These are phyloP conservation scores for Beta vulgaris DNA, from an alignment of 148 eudicot genomes.

Conservation along the genomic window DNA sequence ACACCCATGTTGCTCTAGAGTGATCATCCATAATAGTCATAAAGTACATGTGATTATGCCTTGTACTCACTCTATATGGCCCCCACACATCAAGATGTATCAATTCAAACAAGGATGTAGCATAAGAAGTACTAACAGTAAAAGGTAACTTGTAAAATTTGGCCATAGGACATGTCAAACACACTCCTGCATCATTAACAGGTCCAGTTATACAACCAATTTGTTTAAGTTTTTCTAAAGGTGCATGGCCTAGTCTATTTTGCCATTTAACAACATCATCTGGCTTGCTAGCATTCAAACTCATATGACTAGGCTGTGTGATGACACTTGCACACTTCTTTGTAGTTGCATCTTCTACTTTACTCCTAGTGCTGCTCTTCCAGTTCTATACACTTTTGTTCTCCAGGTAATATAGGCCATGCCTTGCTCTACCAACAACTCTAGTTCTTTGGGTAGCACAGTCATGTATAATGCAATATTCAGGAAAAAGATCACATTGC, in stretches of 20 bases:
- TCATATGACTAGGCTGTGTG: neutral
- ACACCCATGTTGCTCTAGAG: too few species aligned
- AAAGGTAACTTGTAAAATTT: too few species aligned
- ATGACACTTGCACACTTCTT: neutral
- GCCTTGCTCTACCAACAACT: neutral
- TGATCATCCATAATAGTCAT: too few species aligned
- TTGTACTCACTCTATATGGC: neutral
- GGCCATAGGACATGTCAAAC: neutral
- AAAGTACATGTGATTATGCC: neutral
- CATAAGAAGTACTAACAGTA: neutral
- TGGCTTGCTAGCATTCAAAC: neutral
- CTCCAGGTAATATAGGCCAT: neutral
- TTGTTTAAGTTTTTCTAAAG: neutral
- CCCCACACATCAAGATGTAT: constrained; percentile 5
- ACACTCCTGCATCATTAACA: neutral
- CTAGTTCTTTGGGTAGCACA: neutral
- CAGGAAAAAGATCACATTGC: neutral
- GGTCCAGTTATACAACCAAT: neutral
- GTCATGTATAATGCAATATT: neutral
- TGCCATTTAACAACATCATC: neutral
- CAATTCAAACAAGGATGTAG: neutral
- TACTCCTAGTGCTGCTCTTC: too few species aligned
- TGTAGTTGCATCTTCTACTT: neutral
- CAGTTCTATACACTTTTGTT: neutral
- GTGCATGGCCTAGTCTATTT: too few species aligned